Evolutionary conservation across 345 rosid species (phyloP).

Genomic region (Syzygium grande): DNA sequence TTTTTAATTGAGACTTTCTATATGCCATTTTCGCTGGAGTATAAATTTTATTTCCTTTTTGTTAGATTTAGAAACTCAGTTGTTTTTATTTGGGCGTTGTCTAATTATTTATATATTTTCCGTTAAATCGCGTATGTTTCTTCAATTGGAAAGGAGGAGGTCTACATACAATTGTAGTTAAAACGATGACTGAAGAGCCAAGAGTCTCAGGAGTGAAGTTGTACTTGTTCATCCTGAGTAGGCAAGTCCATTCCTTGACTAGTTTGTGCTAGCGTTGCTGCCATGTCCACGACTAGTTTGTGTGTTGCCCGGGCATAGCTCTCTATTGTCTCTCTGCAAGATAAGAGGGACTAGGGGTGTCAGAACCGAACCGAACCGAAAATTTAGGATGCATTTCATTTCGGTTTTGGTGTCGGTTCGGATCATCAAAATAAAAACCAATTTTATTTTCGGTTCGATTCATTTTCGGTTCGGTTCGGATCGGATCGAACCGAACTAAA

Average conservation of each 20-base stretch:
- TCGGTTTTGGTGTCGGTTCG: no score
- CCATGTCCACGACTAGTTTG: slow-evolving; percentile 39
- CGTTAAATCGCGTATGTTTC: neutral
- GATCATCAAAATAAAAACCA: no score
- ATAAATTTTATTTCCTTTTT: neutral
- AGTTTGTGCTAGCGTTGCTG: slow-evolving; percentile 38
- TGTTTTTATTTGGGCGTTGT: neutral
- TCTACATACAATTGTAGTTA: neutral
- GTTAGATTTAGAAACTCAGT: neutral
- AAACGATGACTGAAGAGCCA: slow-evolving; percentile 19
- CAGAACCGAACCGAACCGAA: no score
- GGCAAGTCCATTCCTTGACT: slow-evolving; percentile 50
- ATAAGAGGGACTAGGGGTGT: no score
- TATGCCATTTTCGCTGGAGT: neutral
- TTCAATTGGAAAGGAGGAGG: neutral
- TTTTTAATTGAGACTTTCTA: neutral
- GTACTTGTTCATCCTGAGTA: slow-evolving; percentile 73
- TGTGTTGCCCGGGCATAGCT: slow-evolving; percentile 48
- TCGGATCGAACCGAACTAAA: no score
- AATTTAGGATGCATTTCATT: no score
- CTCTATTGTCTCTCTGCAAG: slow-evolving; percentile 37
- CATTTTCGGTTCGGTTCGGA: no score
- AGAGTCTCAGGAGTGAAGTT: slow-evolving; percentile 56
- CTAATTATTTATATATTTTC: neutral
- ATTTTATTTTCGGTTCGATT: no score